phyloP scores from a whole-genome alignment of 2,329 filamentous ascomycete species.

The Ploettnerulaceae sp. region DNA sequence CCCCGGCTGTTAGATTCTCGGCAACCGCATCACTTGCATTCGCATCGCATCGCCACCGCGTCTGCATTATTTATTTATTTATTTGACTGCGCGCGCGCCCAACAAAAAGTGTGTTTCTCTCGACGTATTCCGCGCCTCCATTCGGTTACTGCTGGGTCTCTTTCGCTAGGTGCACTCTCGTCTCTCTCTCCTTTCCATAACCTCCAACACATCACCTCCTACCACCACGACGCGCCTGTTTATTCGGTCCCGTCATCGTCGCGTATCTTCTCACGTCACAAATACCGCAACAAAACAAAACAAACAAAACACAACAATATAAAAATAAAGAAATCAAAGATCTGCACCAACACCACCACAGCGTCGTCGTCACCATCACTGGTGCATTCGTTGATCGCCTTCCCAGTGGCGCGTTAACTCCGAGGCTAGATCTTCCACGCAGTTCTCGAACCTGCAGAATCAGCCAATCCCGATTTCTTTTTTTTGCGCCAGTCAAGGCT shows the following conservation, averaged over 20 bases:
- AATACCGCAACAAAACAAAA: slow-evolving; percentile 3
- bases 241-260: too few relatives aligned
- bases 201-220: slow-evolving; percentile 1
- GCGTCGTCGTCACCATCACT: slow-evolving; percentile 5
- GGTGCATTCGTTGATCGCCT: slow-evolving; percentile 4
- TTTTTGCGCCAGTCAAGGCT: slow-evolving; percentile 14
- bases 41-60: neutral
- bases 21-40: neutral
- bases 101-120: neutral
- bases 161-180: slow-evolving; percentile 25
- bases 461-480: slow-evolving; percentile 8
- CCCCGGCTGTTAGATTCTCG: neutral
- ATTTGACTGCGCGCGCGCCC: slow-evolving; percentile 4
- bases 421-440: slow-evolving; percentile 9
- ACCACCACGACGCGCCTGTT: slow-evolving; percentile 16
- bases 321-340: too few relatives aligned
- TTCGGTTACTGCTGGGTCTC: slow-evolving; percentile 17
- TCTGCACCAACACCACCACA: neutral
- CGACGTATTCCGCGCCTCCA: neutral
- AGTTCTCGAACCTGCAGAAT: slow-evolving; percentile 12
- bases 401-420: slow-evolving; percentile 1
- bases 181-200: neutral
- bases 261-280: neutral
- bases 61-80: neutral
- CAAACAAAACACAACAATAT: slow-evolving; percentile 1